phyloP scores from a whole-genome alignment of 1,284 basidiomycete species.

The Agaricales sp. region DNA sequence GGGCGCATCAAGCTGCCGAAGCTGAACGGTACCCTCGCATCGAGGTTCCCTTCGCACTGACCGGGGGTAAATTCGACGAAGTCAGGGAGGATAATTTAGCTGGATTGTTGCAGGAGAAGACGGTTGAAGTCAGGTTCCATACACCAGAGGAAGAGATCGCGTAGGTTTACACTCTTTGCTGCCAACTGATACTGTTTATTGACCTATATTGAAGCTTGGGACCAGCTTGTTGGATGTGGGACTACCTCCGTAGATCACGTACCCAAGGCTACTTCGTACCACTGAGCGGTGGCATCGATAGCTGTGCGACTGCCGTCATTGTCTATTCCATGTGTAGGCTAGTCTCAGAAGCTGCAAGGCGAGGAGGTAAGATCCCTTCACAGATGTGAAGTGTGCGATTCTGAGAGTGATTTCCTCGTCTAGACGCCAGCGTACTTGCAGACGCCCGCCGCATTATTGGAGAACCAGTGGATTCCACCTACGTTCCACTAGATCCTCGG shows the following conservation, averaged over 20 bases:
- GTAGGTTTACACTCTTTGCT: conserved; percentile 45
- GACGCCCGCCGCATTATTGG: conserved; percentile 88
- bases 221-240: conserved; percentile 99
- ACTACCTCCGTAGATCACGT: conserved; percentile 89
- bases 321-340: conserved; percentile 95
- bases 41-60: conserved; percentile 70
- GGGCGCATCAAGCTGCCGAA: conserved; percentile 84
- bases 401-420: too few species aligned
- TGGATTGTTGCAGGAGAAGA: conserved; percentile 32
- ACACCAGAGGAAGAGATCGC: conserved; percentile 95
- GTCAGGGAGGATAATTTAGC: conserved; percentile 41
- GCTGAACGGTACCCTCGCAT: conserved; percentile 70
- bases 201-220: conserved; percentile 55
- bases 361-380: conserved; percentile 67
- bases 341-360: conserved; percentile 65
- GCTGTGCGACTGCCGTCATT: conserved; percentile 92
- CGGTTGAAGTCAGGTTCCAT: conserved; percentile 67
- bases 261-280: conserved; percentile 96
- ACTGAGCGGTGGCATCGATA: conserved; percentile 96
- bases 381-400: conserved; percentile 7
- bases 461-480: conserved; percentile 70
- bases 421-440: conserved; percentile 80
- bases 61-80: conserved; percentile 61
- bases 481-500: conserved; percentile 76
- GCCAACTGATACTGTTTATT: not conserved